These are phyloP conservation scores for Cicer cuneatum DNA, from an alignment of 306 rosid genomes.

Conservation along the genomic window DNA sequence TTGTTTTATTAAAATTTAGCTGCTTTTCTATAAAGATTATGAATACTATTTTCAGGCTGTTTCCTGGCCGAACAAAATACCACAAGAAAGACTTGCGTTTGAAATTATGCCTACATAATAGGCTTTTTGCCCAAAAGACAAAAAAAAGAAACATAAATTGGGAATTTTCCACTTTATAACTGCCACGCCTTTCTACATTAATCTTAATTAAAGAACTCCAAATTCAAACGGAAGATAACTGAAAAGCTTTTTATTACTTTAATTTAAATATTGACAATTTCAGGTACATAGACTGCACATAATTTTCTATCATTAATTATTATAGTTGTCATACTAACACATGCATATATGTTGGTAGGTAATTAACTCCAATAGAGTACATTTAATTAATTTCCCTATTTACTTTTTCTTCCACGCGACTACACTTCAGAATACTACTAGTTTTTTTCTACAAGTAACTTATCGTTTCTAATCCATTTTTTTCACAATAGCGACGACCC, in stretches of 20 bases:
- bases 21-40: neutral
- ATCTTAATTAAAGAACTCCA: neutral
- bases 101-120: neutral
- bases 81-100: neutral
- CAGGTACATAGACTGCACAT: slow-evolving; percentile 14
- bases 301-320: neutral
- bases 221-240: neutral
- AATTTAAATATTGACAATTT: neutral
- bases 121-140: neutral
- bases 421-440: neutral
- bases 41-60: neutral
- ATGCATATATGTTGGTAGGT: neutral
- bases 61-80: neutral
- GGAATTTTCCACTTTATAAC: neutral
- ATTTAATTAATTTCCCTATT: neutral
- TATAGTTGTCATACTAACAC: neutral
- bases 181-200: slow-evolving; percentile 13
- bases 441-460: neutral
- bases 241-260: slow-evolving; percentile 12
- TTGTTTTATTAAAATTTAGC: neutral
- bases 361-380: no score
- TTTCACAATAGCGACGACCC: slow-evolving; percentile 56
- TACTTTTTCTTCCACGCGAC: neutral
- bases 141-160: neutral
- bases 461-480: neutral